These are phyloP conservation scores for Kalmanozyma brasiliensis DNA, from an alignment of 1,284 basidiomycete species.

Conservation along the genomic window DNA sequence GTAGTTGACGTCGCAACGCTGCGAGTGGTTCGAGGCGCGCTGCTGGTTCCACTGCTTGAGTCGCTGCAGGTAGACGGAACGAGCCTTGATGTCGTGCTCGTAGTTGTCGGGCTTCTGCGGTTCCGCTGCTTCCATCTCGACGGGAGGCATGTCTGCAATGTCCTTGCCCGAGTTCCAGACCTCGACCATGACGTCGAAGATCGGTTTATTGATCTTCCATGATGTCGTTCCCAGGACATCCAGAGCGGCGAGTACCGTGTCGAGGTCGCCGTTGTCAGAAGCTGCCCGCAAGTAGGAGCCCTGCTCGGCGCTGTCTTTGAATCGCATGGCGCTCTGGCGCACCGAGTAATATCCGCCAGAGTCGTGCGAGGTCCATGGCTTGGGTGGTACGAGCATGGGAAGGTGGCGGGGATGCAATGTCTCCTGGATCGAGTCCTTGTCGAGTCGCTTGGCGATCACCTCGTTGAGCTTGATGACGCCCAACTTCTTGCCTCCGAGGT, in stretches of 20 bases:
- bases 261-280: slow-evolving; percentile 79
- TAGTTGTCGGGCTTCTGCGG: slow-evolving; percentile 76
- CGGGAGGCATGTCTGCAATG: slow-evolving; percentile 69
- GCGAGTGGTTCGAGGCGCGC: slow-evolving; percentile 74
- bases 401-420: slow-evolving; percentile 91
- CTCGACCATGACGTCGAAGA: slow-evolving; percentile 78
- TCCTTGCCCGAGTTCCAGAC: slow-evolving; percentile 79
- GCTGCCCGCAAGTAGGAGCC: slow-evolving; percentile 82
- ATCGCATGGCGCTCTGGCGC: slow-evolving; percentile 77
- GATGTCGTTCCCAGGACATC: slow-evolving; percentile 91
- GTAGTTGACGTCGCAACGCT: slow-evolving; percentile 93
- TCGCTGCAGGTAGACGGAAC: slow-evolving; percentile 74
- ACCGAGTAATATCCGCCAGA: slow-evolving; percentile 81
- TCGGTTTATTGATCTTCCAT: slow-evolving; percentile 85
- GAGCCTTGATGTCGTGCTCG: slow-evolving; percentile 77
- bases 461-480: slow-evolving; percentile 91
- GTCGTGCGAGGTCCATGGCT: slow-evolving; percentile 83
- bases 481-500: slow-evolving; percentile 87
- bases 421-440: slow-evolving; percentile 79
- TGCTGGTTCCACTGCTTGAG: slow-evolving; percentile 73
- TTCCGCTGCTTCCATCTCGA: slow-evolving; percentile 54
- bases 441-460: slow-evolving; percentile 80
- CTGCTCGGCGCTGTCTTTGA: slow-evolving; percentile 91
- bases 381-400: slow-evolving; percentile 93
- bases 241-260: slow-evolving; percentile 86